Base-by-base conservation (phyloP, 345 rosid species). In the Erodium maritimum region DNA sequence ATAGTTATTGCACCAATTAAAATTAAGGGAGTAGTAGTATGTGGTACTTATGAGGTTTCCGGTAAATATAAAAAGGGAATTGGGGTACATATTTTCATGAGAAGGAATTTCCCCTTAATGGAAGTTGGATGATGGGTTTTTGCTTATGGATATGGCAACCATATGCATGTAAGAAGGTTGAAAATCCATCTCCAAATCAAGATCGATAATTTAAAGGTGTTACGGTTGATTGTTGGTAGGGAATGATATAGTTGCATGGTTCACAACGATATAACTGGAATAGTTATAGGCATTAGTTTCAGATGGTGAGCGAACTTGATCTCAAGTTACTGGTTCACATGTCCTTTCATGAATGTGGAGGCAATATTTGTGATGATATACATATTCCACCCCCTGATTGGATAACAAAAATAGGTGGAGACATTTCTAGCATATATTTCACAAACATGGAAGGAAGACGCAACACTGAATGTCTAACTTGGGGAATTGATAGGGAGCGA, bases 311-410 rank as follows among this genome's bases (percentile, higher is more conserved):
- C 55, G 95, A 90, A 69, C 83, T 82, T 67, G 81, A 90, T 73
- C 87, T 90, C 50, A 94, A 85, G 78, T 68, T 85, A 73, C 96
- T 80, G 91, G 96, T 87, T 74, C 84, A 87, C 57, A 81, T 94
- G 96, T 89, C 96, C 48, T 91, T 91, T 75, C 96, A 91, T 79
- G 96, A 86, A 84, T 91, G 98, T 74, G 98, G 98, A 52, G 90
- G 97, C 71, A 87, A 90, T 69, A 88, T 90, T 65, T 91, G 97
- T 64, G 99, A 90, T 72, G 99, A 93, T 77, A 97, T 85, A 37
- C 87, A 95, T 67, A 85, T 93, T 70, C 99, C 97, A 50, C 81
- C 90, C 63, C 99, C 97, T 24, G 90, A 87, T 65, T 93, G 99
- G 99, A 85, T 94, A 57, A 89, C 97, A 63, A 95, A 90, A 69